Evolutionary conservation across 73 alveolate genomes (phyloP), one percentile per base, ranked within the genome.

Genomic region (Urostyla sp.): DNA sequence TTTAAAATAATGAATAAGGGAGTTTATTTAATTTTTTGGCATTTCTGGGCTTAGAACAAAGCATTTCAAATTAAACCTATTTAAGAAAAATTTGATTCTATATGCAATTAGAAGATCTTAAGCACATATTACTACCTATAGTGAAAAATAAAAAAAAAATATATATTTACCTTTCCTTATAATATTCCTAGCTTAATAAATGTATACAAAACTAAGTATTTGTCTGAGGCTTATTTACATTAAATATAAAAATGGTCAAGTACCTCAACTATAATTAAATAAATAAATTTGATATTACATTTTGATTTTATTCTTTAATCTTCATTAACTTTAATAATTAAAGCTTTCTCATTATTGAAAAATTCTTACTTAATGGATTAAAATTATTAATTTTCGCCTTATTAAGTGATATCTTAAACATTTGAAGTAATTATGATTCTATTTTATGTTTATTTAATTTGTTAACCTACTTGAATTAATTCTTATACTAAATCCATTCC

Each of bases 31-130:
- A 23, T 55, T 32, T 51, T 84, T 73, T 3, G 92, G 85, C 46
- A 53, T 11, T 18, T 84, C 92, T 21, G 92, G 88, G 35, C 72
- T n/a, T 44, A 84, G 24, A 0, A 84, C 85, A 23, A 69, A 72
- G 20, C 80, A 37, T 51, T 81, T 56, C 31, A 84, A 35, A n/a
- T 20, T 32, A 63, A 84, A 84, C 45, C 85, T 74, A 13, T 58
- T 52, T 38, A 74, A 20, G 80, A 84, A 74, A 3, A 84, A 20
- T 36, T 84, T 84, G 13, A 84, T 27, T 58, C 83, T 74, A 44
- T 84, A 84, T 0, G 84, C 88, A 28, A 49, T 37, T 23, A 35
- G 24, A 0, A 84, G 40, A 21, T 63, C 80, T 11, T 58, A 43
- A 15, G 84, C 58, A 45, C n/a, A n/a, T n/a, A n/a, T n/a, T n/a